Evolutionary conservation across 2,329 filamentous ascomycete genomes (phyloP).

Genomic region (Cladosporium sphaerospermum): DNA sequence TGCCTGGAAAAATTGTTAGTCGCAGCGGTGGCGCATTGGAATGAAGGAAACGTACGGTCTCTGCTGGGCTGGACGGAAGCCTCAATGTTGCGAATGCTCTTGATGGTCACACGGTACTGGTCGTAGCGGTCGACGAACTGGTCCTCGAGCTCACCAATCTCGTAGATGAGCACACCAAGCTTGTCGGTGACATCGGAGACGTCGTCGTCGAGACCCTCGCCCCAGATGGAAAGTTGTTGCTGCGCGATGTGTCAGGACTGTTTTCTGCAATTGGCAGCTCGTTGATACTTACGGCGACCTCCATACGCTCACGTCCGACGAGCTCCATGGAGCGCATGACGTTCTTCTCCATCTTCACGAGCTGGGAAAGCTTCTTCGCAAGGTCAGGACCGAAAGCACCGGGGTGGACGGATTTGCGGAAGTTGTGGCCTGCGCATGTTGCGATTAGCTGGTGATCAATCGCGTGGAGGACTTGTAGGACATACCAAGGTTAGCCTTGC

Average conservation of each 20-base stretch:
- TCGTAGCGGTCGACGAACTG: constrained; percentile 98
- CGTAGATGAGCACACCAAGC: constrained; percentile 93
- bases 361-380: constrained; percentile 92
- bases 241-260: constrained; percentile 32
- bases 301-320: constrained; percentile 94
- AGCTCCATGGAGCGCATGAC: constrained; percentile 97
- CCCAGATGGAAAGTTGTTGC: constrained; percentile 99
- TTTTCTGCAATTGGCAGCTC: neutral
- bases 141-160: constrained; percentile 96
- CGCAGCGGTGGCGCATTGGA: neutral
- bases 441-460: constrained; percentile 4
- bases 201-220: constrained; percentile 90
- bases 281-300: constrained; percentile 72
- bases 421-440: constrained; percentile 54
- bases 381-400: constrained; percentile 80
- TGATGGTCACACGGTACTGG: constrained; percentile 98
- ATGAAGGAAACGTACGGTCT: constrained; percentile 63
- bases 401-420: constrained; percentile 63
- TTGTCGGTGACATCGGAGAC: constrained; percentile 99
- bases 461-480: neutral
- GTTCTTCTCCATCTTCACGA: constrained; percentile 99
- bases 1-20: constrained; percentile 53
- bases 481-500: constrained; percentile 78
- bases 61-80: constrained; percentile 95
- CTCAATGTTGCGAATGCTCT: constrained; percentile 98